Conservation (phyloP, 2,329 filamentous ascomycete genomes). For the Falciphora oryzae region DNA sequence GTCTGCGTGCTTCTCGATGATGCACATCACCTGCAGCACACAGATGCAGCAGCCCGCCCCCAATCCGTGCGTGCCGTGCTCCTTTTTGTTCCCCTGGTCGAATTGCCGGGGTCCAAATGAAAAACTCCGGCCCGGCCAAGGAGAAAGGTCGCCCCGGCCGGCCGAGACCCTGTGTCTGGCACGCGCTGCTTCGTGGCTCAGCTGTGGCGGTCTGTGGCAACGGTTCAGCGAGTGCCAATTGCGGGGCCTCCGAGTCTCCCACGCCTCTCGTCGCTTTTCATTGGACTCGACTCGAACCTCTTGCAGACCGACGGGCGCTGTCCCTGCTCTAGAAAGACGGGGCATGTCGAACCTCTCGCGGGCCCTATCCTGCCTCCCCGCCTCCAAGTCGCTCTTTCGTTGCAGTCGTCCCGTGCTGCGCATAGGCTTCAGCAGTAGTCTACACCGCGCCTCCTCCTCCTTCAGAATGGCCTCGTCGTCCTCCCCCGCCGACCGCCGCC, state of each 20-base stretch:
- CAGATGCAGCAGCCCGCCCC: too few relatives aligned
- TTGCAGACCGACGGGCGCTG: slow-evolving; percentile 3
- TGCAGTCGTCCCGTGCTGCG: neutral
- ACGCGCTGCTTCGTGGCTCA: neutral
- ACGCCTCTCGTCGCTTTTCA: neutral
- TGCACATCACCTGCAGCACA: too few relatives aligned
- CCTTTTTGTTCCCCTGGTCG: too few relatives aligned
- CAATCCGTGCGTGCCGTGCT: too few relatives aligned
- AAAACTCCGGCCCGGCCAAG: too few relatives aligned
- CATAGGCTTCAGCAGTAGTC: slow-evolving; percentile 4
- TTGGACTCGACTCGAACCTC: neutral
- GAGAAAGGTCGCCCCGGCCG: too few relatives aligned
- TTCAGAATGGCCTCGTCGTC: slow-evolving; percentile 6
- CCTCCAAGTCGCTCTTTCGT: neutral
- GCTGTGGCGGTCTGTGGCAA: neutral
- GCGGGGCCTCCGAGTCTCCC: too few relatives aligned
- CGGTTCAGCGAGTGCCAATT: neutral
- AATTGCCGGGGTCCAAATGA: too few relatives aligned
- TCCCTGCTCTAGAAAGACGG: slow-evolving; percentile 4
- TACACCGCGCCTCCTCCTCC: neutral
- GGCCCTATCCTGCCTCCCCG: slow-evolving; percentile 5
- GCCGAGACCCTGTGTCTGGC: too few relatives aligned
- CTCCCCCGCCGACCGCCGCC: slow-evolving; percentile 45
- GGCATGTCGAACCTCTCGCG: slow-evolving; percentile 6
- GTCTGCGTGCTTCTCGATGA: too few relatives aligned